Conservation (phyloP, 176 grass and related monocot genomes). For the Phoenix dactylifera region DNA sequence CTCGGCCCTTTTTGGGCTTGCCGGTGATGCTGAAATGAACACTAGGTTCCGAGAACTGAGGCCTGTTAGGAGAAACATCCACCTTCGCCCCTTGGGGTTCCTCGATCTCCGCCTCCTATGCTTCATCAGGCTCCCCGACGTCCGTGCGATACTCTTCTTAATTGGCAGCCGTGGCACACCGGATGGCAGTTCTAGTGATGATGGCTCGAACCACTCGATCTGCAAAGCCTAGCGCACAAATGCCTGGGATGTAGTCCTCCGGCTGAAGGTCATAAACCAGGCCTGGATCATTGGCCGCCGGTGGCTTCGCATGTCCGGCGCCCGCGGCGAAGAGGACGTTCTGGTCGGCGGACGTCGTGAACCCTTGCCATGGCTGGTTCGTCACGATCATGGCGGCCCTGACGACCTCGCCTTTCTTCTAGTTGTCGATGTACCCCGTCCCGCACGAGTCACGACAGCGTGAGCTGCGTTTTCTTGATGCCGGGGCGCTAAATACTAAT, state of each 20-base stretch:
- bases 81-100: background rate
- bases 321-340: background rate
- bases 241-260: background rate
- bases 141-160: background rate
- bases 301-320: background rate
- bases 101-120: background rate
- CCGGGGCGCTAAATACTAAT: background rate
- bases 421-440: background rate
- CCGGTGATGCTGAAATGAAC: background rate
- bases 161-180: background rate
- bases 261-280: background rate
- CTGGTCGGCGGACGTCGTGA: background rate
- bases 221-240: background rate
- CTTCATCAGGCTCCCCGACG: background rate
- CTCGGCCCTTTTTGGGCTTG: no score
- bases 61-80: background rate
- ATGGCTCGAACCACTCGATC: background rate
- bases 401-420: background rate
- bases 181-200: background rate
- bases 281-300: background rate
- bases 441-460: background rate
- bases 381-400: conserved; percentile 1
- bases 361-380: background rate
- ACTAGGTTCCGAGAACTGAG: background rate
- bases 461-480: background rate